phyloP scores from a whole-genome alignment of 768 basidiomycete genomes.

The Amyloporia xantha region DNA sequence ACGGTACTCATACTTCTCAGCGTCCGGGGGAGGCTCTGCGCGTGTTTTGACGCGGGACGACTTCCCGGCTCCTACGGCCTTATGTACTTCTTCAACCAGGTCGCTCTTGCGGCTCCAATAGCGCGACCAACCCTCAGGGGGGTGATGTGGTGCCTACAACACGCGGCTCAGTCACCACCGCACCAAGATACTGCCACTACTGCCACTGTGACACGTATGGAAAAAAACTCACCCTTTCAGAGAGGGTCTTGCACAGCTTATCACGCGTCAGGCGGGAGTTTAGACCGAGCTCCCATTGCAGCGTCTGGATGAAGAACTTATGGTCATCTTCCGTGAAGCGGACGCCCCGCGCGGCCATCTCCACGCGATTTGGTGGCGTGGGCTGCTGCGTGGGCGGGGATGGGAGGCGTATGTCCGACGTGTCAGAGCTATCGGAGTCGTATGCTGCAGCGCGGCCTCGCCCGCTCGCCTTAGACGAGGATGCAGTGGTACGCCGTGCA shows the following conservation, averaged over 20 bases:
- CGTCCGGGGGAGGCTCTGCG: too few relatives aligned
- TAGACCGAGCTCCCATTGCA: conserved; percentile 52
- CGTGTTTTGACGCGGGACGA: background rate
- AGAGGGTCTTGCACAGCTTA: conserved; percentile 48
- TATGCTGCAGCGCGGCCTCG: too few relatives aligned
- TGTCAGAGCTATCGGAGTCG: too few relatives aligned
- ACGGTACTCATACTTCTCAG: too few relatives aligned
- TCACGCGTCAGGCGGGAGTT: conserved; percentile 47
- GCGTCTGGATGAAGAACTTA: conserved; percentile 59
- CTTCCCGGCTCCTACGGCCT: background rate
- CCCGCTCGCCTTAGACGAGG: too few relatives aligned
- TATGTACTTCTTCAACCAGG: conserved; percentile 52
- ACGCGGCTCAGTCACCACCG: background rate
- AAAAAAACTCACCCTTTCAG: conserved; percentile 42
- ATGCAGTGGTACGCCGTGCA: too few relatives aligned
- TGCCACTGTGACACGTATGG: background rate
- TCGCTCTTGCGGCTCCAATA: conserved; percentile 64
- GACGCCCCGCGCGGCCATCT: conserved; percentile 40
- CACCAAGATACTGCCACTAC: too few relatives aligned
- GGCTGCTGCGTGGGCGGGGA: conserved; percentile 65
- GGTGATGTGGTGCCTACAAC: conserved; percentile 60
- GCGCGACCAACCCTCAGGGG: conserved; percentile 54
- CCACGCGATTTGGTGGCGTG: conserved; percentile 49
- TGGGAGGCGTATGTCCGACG: conserved; percentile 30
- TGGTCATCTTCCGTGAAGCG: conserved; percentile 63